These are phyloP conservation scores for Hymenoscyphus repandus DNA, from an alignment of 2,329 filamentous ascomycete genomes.

Conservation along the genomic window DNA sequence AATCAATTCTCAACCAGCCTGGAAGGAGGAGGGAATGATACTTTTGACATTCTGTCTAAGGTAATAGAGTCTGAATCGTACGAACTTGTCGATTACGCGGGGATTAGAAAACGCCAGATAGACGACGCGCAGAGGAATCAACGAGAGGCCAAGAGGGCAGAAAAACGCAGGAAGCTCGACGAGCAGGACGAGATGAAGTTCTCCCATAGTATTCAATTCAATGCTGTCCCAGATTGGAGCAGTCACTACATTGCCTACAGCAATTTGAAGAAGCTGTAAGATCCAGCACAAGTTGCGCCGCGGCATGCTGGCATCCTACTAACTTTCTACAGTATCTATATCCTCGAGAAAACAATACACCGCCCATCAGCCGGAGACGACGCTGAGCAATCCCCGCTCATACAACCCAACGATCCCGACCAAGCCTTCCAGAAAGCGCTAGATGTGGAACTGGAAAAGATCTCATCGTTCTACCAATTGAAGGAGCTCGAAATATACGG, in stretches of 20 bases:
- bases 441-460: slow-evolving; percentile 88
- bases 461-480: slow-evolving; percentile 80
- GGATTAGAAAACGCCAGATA: slow-evolving; percentile 11
- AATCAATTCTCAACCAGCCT: slow-evolving; percentile 16
- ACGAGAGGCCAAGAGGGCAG: slow-evolving; percentile 41
- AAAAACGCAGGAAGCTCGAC: slow-evolving; percentile 67
- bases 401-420: slow-evolving; percentile 69
- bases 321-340: slow-evolving; percentile 67
- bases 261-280: slow-evolving; percentile 96
- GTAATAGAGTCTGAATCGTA: slow-evolving; percentile 22
- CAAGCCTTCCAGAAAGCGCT: slow-evolving; percentile 75
- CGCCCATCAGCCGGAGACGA: slow-evolving; percentile 57
- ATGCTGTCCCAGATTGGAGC: slow-evolving; percentile 99
- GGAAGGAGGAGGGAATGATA: slow-evolving; percentile 20
- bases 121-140: slow-evolving; percentile 6
- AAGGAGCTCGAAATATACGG: slow-evolving; percentile 86
- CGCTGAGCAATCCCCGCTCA: slow-evolving; percentile 78
- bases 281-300: background rate
- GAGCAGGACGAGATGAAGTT: slow-evolving; percentile 94
- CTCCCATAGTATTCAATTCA: slow-evolving; percentile 98
- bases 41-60: slow-evolving; percentile 7
- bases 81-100: slow-evolving; percentile 28
- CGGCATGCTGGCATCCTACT: slow-evolving; percentile 3
- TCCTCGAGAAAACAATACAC: slow-evolving; percentile 80
- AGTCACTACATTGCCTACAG: slow-evolving; percentile 97